Evolutionary conservation across 176 grass and related monocot genomes (phyloP).

Genomic region (Eleusine indica): DNA sequence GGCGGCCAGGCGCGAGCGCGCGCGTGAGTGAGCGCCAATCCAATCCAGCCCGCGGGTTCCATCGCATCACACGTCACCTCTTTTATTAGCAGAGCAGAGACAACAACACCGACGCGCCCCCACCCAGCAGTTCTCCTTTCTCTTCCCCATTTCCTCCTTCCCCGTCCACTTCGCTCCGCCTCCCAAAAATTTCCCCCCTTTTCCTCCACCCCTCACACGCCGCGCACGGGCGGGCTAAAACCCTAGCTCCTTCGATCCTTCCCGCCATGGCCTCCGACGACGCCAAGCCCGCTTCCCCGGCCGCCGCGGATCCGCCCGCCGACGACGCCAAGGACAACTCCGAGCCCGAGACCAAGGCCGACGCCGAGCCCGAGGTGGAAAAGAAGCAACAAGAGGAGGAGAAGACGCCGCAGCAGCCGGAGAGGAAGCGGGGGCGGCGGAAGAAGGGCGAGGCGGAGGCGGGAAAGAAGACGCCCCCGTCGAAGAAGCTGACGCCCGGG

Average conservation of each 20-base stretch:
- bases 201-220: not conserved
- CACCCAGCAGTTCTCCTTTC: not conserved
- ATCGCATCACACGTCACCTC: slow-evolving; percentile 30
- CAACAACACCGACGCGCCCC: not conserved
- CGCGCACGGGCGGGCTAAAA: slow-evolving; percentile 33
- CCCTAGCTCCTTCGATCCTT: slow-evolving; percentile 44
- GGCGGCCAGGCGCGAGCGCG: not conserved
- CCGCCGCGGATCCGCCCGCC: slow-evolving; percentile 44
- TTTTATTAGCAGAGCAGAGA: not conserved
- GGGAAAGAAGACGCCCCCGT: slow-evolving; percentile 37
- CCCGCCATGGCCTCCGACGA: slow-evolving; percentile 53
- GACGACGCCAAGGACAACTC: slow-evolving; percentile 36
- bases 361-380: not conserved
- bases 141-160: too few relatives aligned
- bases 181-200: slow-evolving; percentile 40
- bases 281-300: slow-evolving; percentile 34
- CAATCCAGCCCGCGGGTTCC: not conserved
- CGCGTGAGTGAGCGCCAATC: not conserved
- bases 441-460: slow-evolving; percentile 49
- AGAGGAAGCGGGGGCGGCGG: slow-evolving; percentile 29
- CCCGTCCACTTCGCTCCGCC: slow-evolving; percentile 31
- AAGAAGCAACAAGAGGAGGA: slow-evolving; percentile 5
- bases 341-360: not conserved
- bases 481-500: not conserved
- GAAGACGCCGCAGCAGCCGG: slow-evolving; percentile 5